These are phyloP conservation scores for Backusella mclennaniae DNA, from an alignment of 192 early-diverging fungal species.

Conservation along the genomic window DNA sequence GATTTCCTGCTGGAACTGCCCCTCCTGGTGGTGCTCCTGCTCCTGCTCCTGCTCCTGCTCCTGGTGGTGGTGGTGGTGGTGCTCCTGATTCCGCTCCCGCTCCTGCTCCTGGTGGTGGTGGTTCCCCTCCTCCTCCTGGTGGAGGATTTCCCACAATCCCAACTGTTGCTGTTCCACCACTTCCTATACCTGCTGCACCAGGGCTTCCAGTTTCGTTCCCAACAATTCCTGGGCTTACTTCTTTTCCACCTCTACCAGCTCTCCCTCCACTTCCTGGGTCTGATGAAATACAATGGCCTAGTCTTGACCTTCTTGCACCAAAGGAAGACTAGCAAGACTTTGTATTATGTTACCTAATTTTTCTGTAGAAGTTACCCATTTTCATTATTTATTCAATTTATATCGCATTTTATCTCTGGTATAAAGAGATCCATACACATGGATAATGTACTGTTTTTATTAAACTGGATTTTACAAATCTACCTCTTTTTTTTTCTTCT, in stretches of 20 bases:
- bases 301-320: not conserved
- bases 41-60: not conserved
- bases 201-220: not conserved
- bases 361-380: not conserved
- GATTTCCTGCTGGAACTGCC: not conserved
- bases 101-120: not conserved
- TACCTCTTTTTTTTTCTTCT: not conserved
- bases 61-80: not conserved
- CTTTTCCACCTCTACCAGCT: not conserved
- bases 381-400: not conserved
- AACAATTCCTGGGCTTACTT: not conserved
- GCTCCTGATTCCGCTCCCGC: not conserved
- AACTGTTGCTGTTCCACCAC: not conserved
- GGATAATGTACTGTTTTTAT: not conserved
- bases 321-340: not conserved
- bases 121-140: not conserved
- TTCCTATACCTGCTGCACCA: not conserved
- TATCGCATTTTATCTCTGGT: not conserved
- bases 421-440: not conserved
- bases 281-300: not conserved
- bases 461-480: not conserved
- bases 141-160: not conserved
- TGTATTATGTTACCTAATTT: not conserved
- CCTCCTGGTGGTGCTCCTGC: not conserved
- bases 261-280: not conserved